phyloP scores from a whole-genome alignment of 805 yeast genomes.

The Lachancea kluyveri region DNA sequence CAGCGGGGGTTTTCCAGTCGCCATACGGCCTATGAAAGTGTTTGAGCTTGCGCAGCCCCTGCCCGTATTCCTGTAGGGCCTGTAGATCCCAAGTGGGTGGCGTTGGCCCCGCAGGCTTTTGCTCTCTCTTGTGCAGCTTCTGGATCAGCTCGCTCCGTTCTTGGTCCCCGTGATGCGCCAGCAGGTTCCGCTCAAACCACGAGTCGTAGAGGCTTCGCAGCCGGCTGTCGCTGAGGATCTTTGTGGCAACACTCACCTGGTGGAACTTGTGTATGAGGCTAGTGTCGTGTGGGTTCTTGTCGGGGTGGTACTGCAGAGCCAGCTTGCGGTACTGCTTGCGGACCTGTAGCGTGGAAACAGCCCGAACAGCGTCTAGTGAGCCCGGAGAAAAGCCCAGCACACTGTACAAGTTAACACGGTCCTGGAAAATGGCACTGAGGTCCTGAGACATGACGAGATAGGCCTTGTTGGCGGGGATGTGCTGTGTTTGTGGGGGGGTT shows the following conservation, averaged over 20 bases:
- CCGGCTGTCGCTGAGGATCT: conserved; percentile 17
- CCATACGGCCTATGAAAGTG: conserved; percentile 22
- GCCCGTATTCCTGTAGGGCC: conserved; percentile 21
- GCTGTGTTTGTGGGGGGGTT: too few species aligned
- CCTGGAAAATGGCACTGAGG: conserved; percentile 7
- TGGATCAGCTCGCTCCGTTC: conserved; percentile 3
- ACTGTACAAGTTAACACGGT: conserved; percentile 32
- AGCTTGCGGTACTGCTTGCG: conserved; percentile 16
- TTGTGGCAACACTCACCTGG: conserved; percentile 22
- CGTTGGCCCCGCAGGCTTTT: neutral
- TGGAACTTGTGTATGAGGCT: conserved; percentile 21
- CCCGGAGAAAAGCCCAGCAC: conserved; percentile 34
- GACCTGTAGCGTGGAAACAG: conserved; percentile 29
- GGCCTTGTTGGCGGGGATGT: too few species aligned
- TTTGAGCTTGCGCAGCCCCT: conserved; percentile 21
- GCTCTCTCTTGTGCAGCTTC: conserved; percentile 4
- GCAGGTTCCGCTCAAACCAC: conserved; percentile 10
- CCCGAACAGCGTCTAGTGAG: conserved; percentile 39
- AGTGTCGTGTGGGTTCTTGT: conserved; percentile 16
- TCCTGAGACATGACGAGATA: conserved; percentile 12
- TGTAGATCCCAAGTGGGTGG: conserved; percentile 2
- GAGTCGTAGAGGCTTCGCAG: conserved; percentile 19
- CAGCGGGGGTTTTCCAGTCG: conserved; percentile 18
- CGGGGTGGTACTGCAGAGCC: conserved; percentile 27
- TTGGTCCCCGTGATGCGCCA: neutral